Evolutionary conservation across 1,139 yeast genomes (phyloP), one percentile per base, ranked within the genome.

Genomic region (Taiozyma sp.): DNA sequence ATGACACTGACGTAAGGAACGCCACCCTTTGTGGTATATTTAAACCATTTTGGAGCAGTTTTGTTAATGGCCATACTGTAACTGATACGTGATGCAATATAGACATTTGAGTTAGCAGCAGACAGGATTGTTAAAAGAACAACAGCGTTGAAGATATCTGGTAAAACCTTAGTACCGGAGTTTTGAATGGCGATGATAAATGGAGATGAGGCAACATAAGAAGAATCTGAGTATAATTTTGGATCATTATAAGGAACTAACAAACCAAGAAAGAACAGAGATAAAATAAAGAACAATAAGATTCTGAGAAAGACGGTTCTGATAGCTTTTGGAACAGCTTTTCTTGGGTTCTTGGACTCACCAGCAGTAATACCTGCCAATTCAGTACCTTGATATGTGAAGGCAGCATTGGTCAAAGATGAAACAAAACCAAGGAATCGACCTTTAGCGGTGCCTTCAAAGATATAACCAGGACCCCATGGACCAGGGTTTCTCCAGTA

Each of bases 361-460:
- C 89, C 88, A 57, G 88, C 87, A 12, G 90, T 81, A 60, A 86
- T 81, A 63, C 82, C 83, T 46, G 79, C 80, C 62, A 85, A 73
- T 69, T 87, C 95, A 12, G 91, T 82, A 62, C 93, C 93, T 59
- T 81, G 79, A 65, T 76, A 86, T 32, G 91, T 88, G 65, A 86
- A 86, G 7, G 86, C 89, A 13, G 92, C 88, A 55, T 82, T 80
- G 52, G 82, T 75, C 57, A 83, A 72, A 39, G 86, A 77, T 8
- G 79, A 70, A 51, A 83, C 74, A 71, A 84, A 81, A 42, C 83
- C 83, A 39, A 77, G 58, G 61, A 85, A 84, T 65, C 85, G 72
- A 46, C 73, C 86, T 59, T 76, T 73, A 23, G 54, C 55, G 39
- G 69, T 66, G 57, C 74, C 68, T 29, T 59, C 49, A 19, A 73